A percentile compares a stretch with the other conserved stretches of the same genome.
These are phyloP conservation scores for Colletotrichum godetiae DNA, from an alignment of 2,329 filamentous ascomycete genomes.

Conservation along the genomic window DNA sequence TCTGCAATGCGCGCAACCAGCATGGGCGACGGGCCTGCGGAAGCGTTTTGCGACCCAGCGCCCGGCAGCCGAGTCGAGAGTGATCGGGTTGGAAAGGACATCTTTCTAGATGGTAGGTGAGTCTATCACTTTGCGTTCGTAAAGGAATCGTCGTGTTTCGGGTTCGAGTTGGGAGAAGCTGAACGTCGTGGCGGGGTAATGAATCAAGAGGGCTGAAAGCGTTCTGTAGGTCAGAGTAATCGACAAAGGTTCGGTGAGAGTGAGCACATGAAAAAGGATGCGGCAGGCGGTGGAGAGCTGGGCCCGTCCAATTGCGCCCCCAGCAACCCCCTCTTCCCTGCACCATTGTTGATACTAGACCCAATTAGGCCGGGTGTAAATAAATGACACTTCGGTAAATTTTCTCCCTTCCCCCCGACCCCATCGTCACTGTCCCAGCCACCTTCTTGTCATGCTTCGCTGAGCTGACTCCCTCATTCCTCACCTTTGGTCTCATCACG, in stretches of 20 bases:
- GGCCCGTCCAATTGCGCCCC: slow-evolving; percentile 17
- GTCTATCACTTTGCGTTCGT: background rate
- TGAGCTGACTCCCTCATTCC: slow-evolving; percentile 23
- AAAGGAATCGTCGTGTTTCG: background rate
- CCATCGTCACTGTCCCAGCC: slow-evolving; percentile 34
- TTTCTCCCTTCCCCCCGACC: slow-evolving; percentile 33
- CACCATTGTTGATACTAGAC: slow-evolving; percentile 28
- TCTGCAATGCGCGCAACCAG: slow-evolving; percentile 83
- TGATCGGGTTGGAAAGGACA: slow-evolving; percentile 68
- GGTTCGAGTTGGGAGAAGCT: background rate
- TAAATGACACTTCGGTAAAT: slow-evolving; percentile 36
- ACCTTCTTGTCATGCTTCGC: slow-evolving; percentile 31
- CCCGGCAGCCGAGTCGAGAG: slow-evolving; percentile 76
- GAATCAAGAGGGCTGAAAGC: background rate
- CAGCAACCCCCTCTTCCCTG: slow-evolving; percentile 29
- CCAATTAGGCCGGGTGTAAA: slow-evolving; percentile 34
- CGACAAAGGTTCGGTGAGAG: background rate
- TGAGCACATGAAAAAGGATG: slow-evolving; percentile 28
- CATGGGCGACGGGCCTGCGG: slow-evolving; percentile 73
- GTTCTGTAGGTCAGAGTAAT: background rate
- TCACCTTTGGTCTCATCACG: slow-evolving; percentile 16
- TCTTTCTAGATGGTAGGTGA: slow-evolving; percentile 40
- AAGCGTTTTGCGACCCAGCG: slow-evolving; percentile 60
- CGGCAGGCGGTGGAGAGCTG: slow-evolving; percentile 6
- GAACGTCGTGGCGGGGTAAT: background rate